Evolutionary conservation across 495 filamentous ascomycete species (phyloP).

Genomic region (Cercophora newfieldiana): DNA sequence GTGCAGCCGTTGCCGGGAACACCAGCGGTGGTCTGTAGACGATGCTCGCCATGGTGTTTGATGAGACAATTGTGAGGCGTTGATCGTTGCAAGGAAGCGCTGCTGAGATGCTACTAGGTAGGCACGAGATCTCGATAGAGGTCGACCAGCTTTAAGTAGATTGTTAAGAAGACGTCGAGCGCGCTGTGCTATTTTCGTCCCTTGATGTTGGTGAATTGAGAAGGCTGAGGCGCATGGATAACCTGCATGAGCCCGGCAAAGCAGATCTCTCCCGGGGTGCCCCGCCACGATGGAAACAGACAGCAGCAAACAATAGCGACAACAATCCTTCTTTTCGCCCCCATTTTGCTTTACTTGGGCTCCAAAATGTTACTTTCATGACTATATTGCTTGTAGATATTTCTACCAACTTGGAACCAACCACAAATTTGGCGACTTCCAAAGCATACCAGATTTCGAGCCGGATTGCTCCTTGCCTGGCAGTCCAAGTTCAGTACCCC

Average conservation of each 20-base stretch:
- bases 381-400: no score
- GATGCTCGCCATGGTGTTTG: slow-evolving; percentile 33
- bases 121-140: neutral
- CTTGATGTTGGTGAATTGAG: neutral
- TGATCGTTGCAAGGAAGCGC: neutral
- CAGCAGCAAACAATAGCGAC: neutral
- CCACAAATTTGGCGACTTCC: no score
- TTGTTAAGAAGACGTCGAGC: neutral
- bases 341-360: neutral
- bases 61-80: neutral
- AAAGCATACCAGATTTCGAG: no score
- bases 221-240: neutral
- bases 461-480: no score
- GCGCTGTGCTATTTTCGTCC: neutral
- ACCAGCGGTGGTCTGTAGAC: slow-evolving; percentile 50
- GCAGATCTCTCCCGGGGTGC: neutral
- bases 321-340: neutral
- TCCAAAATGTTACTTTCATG: neutral
- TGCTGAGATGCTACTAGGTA: neutral
- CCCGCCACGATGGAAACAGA: neutral
- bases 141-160: neutral
- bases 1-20: slow-evolving; percentile 82
- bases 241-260: neutral
- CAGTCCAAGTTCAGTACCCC: no score
- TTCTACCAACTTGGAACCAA: no score